Evolutionary conservation across 805 yeast genomes (phyloP), one percentile per base, ranked within the genome.

Genomic region (Yarrowia keelungensis): DNA sequence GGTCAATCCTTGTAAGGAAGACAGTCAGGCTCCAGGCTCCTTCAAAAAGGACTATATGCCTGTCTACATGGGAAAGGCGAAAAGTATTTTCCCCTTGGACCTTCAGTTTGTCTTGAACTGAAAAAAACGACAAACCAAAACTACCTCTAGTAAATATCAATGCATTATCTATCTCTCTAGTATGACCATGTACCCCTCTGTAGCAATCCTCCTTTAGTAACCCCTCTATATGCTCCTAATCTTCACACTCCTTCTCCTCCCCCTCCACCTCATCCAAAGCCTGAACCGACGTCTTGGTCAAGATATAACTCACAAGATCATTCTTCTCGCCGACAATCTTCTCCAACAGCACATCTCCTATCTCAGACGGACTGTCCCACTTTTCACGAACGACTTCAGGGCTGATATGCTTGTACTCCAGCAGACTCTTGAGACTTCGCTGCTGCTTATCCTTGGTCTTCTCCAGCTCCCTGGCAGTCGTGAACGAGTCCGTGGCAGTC

Each of bases 261-360:
- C 15, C n/a, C 26, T 36, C 32, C 22, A 36, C 43, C 42, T 51
- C 58, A 15, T 54, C 62, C 8, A 54, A 7, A 4, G 19, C 32
- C 19, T 26, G 12, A 3, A 43, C 39, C 8, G 51, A 45, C 2
- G 65, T 59, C 42, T 45, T 43, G 65, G 65, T 59, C 38, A 59
- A 16, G 19, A 59, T 59, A 16, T 43, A 59, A n/a, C 51, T 43
- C 3, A 59, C 51, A 22, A 59, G 11, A 16, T 59, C 65, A 15
- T 43, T 59, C 41, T 59, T 43, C 19, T 59, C 51, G 3, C 35
- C 51, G 5, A 59, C 46, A 26, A 59, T 45, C 45, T 59, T 59
- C 42, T 59, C 65, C 42, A 59, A 22, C 8, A 59, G 10, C 1
- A 45, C 50, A 45, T 59, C 65, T 5, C 65, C 65, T 16, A 59